phyloP scores from a whole-genome alignment of 352 stramenopile species.

The Phytophthora palmivora region DNA sequence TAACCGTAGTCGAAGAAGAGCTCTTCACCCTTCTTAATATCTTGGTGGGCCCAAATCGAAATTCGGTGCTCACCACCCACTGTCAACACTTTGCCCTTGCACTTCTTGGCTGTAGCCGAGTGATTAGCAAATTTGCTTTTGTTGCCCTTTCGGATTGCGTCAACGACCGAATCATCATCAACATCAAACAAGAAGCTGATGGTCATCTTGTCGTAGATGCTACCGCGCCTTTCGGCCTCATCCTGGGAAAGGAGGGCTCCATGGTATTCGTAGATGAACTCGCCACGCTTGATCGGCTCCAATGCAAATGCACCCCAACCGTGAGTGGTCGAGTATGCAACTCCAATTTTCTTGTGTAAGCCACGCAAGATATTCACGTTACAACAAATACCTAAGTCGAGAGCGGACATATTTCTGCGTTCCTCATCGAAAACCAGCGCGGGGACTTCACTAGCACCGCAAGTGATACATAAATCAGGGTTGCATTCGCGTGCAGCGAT shows the following conservation, averaged over 20 bases:
- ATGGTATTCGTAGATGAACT: conserved; percentile 81
- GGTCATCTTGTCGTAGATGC: conserved; percentile 88
- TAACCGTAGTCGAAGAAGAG: conserved; percentile 81
- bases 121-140: conserved; percentile 94
- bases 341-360: conserved; percentile 64
- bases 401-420: conserved; percentile 41
- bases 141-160: conserved; percentile 93
- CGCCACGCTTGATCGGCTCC: conserved; percentile 64
- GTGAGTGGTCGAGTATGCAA: conserved; percentile 68
- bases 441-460: conserved; percentile 63
- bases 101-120: conserved; percentile 71
- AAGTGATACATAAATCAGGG: conserved; percentile 64
- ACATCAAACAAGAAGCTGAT: conserved; percentile 93
- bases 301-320: conserved; percentile 71
- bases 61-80: conserved; percentile 91
- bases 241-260: conserved; percentile 73
- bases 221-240: conserved; percentile 75
- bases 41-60: conserved; percentile 90
- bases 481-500: conserved; percentile 65
- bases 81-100: conserved; percentile 77
- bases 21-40: conserved; percentile 87
- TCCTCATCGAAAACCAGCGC: conserved; percentile 51
- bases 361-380: conserved; percentile 73
- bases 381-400: conserved; percentile 69
- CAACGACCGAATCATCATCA: conserved; percentile 89